A percentile compares a stretch with the other conserved stretches of the same genome.
Conservation (phyloP, 164 flowering plant species). For the Macadamia tetraphylla region DNA sequence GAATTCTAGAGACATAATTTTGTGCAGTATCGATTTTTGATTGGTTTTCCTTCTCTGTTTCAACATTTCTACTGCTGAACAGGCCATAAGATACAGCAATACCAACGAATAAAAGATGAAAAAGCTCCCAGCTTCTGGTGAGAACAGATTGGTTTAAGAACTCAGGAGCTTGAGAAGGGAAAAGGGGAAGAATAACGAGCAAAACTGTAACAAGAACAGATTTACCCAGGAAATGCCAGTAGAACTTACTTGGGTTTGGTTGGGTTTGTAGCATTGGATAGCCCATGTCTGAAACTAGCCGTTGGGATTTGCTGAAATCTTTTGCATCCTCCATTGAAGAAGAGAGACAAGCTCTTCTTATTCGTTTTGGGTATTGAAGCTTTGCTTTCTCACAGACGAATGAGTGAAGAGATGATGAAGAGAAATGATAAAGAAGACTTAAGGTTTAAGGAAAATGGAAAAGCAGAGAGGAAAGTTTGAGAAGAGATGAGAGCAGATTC, state of each 20-base stretch:
- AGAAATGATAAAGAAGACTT: slow-evolving; percentile 26
- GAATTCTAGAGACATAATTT: slow-evolving; percentile 46
- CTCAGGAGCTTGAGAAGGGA: slow-evolving; percentile 80
- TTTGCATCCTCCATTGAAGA: slow-evolving; percentile 45
- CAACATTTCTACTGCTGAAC: slow-evolving; percentile 60
- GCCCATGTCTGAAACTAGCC: slow-evolving; percentile 14
- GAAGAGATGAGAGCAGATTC: slow-evolving; percentile 2
- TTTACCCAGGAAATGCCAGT: slow-evolving; percentile 38
- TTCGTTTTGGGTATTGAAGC: no score
- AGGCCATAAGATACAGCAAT: slow-evolving; percentile 88
- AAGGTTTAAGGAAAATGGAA: slow-evolving; percentile 21
- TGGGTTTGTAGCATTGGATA: no score
- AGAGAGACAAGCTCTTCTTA: slow-evolving; percentile 4
- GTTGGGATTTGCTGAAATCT: slow-evolving; percentile 19
- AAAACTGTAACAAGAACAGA: slow-evolving; percentile 33
- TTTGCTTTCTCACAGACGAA: not conserved
- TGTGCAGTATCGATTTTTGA: slow-evolving; percentile 45
- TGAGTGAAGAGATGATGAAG: slow-evolving; percentile 19
- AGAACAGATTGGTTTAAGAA: slow-evolving; percentile 49
- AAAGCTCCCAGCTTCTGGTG: slow-evolving; percentile 78
- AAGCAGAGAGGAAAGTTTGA: slow-evolving; percentile 18
- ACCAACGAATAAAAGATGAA: slow-evolving; percentile 83
- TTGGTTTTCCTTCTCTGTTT: slow-evolving; percentile 37
- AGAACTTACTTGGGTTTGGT: slow-evolving; percentile 38
- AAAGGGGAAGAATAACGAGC: slow-evolving; percentile 42